These are phyloP conservation scores for Diaporthe sp. DNA, from an alignment of 2,329 filamentous ascomycete species.

Conservation along the genomic window DNA sequence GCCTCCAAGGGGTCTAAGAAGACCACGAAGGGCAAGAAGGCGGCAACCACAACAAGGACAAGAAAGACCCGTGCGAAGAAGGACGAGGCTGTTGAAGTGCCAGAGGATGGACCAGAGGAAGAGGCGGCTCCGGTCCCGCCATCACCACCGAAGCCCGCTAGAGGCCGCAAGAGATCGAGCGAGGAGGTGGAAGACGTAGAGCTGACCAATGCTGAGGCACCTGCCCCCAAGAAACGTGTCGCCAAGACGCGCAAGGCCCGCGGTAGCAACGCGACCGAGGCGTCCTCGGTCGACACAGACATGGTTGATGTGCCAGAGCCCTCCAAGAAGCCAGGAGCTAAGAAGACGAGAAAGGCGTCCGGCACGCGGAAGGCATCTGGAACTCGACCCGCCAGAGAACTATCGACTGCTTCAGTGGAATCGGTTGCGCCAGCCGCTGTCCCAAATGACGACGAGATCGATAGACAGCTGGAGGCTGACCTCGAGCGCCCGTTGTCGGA, in stretches of 20 bases:
- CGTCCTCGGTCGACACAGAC: constrained; percentile 57
- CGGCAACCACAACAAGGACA: constrained; percentile 60
- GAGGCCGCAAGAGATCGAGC: constrained; percentile 75
- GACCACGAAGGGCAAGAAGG: constrained; percentile 68
- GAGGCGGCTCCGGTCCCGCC: constrained; percentile 50
- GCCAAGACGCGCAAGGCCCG: constrained; percentile 64
- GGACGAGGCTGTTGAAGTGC: constrained; percentile 65
- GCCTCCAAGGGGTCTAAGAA: constrained; percentile 62
- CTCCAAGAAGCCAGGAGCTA: constrained; percentile 50
- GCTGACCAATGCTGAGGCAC: constrained; percentile 59
- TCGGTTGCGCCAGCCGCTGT: constrained; percentile 57
- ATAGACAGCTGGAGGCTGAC: constrained; percentile 75
- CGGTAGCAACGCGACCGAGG: constrained; percentile 60
- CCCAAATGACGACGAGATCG: constrained; percentile 75
- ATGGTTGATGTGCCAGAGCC: constrained; percentile 55
- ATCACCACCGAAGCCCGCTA: constrained; percentile 57
- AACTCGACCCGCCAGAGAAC: constrained; percentile 42
- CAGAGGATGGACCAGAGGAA: constrained; percentile 52
- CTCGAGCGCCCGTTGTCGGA: constrained; percentile 70
- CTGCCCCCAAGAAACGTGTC: constrained; percentile 72
- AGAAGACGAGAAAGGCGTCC: constrained; percentile 60
- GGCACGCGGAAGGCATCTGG: constrained; percentile 62
- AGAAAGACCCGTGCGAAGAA: constrained; percentile 66
- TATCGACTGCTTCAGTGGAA: constrained; percentile 61
- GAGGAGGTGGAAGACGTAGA: constrained; percentile 68